These are phyloP conservation scores for Scleroderma bovista DNA, from an alignment of 768 basidiomycete species.

Conservation along the genomic window DNA sequence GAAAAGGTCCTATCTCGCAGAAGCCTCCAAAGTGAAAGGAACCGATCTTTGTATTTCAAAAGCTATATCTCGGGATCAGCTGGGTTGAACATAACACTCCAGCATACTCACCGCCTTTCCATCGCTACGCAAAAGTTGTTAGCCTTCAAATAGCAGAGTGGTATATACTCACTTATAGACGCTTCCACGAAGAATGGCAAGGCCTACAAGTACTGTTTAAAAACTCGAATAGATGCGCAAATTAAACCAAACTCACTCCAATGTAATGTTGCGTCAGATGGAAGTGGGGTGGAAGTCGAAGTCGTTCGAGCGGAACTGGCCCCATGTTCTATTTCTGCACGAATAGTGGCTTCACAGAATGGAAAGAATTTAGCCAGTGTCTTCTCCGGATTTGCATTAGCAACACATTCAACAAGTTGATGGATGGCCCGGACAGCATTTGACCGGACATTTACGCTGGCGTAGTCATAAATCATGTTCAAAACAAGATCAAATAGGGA, in stretches of 20 bases:
- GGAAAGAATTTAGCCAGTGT: constrained; percentile 78
- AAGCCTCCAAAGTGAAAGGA: constrained; percentile 56
- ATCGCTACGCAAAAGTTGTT: constrained; percentile 62
- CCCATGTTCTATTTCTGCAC: constrained; percentile 83
- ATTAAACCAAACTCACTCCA: constrained; percentile 60
- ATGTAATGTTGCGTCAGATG: constrained; percentile 85
- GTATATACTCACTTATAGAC: neutral
- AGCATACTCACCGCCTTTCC: constrained; percentile 1
- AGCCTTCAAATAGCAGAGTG: neutral
- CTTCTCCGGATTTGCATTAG: constrained; percentile 69
- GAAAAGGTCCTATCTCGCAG: constrained; percentile 78
- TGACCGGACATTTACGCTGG: constrained; percentile 82
- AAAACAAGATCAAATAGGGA: constrained; percentile 79
- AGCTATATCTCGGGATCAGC: constrained; percentile 40
- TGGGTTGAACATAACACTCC: neutral
- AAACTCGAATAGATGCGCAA: neutral
- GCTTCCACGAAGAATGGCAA: constrained; percentile 69
- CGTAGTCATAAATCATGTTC: constrained; percentile 80
- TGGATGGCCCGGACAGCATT: constrained; percentile 91
- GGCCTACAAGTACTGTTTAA: constrained; percentile 40
- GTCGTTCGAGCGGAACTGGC: constrained; percentile 84
- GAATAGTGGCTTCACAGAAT: constrained; percentile 69
- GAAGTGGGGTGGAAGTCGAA: constrained; percentile 63
- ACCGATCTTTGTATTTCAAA: constrained; percentile 58
- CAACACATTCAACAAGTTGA: constrained; percentile 79